Base-by-base conservation (phyloP, 164 flowering plant species). In the Hamamelis virginiana region DNA sequence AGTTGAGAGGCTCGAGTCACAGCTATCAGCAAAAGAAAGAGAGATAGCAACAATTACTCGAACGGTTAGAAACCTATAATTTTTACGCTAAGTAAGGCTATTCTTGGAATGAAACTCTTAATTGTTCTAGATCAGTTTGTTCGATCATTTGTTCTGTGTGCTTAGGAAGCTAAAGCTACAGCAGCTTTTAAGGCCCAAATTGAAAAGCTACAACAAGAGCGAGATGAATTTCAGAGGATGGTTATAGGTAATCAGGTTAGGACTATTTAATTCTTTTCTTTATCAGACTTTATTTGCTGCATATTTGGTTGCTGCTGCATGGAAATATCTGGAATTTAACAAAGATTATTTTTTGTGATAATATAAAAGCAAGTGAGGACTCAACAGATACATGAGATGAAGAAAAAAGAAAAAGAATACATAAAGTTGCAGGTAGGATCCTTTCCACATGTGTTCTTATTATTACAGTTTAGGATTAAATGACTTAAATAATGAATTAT, bases 221-320 rank as follows among this genome's bases (percentile, higher is more conserved):
- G 94, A 64, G 99, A 96, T 81, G 99, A 96, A 69, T 96, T 91
- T 78, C 98, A 96, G 66, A 90, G 89, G 79, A 92, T 96, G 99
- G 99, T 93, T 64, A 85, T 93, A 65, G 99, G 99, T 47, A 93
- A 90, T 78, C 99, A 93, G 98, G 99, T 95, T 67, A 25, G 73
- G 10, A 3, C 28, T 16, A 22, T 63, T 70, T 59, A 12, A 5
- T 22, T 14, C 3, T 60, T 44, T 25, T 46, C 26, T 51, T 64
- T 53, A 18, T 21, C 8, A 16, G 26, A 25, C 8, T 18, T 58
- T 9, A 15, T 18, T 63, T 72, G 51, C 22, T 62, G 16, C 41
- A 25, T 33, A 2, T 58, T 59, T 62, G 25, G 43, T 19, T 55
- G 16, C 41, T 8, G 63, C 4, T 13, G 27, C 28, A 16, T 50